phyloP scores from a whole-genome alignment of 345 rosid genomes.

The Pistacia integerrima region DNA sequence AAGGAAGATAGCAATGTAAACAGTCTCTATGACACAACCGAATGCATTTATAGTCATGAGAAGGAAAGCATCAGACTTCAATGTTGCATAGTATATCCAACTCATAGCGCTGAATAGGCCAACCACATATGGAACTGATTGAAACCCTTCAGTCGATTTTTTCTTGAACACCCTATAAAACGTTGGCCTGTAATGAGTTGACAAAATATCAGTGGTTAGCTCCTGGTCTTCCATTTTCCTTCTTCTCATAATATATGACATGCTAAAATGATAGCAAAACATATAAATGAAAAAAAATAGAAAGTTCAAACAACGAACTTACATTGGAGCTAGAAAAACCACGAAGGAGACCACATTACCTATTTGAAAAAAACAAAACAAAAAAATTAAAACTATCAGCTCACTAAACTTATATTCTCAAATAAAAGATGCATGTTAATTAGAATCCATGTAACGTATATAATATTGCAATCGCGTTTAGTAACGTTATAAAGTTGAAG shows the following conservation, averaged over 20 bases:
- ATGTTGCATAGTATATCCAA: conserved; percentile 64
- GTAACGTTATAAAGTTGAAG: neutral
- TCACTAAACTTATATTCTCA: neutral
- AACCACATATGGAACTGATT: conserved; percentile 63
- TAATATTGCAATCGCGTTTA: neutral
- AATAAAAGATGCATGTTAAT: neutral
- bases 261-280: neutral
- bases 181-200: conserved; percentile 52
- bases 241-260: neutral
- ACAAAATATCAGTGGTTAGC: neutral
- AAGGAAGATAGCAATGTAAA: conserved; percentile 57
- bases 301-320: conserved; percentile 15
- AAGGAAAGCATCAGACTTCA: conserved; percentile 56
- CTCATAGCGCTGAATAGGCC: conserved; percentile 71
- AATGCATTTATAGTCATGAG: conserved; percentile 67
- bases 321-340: conserved; percentile 43
- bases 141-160: conserved; percentile 80
- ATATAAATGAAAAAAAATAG: neutral
- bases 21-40: conserved; percentile 64
- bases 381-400: neutral
- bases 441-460: neutral
- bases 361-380: neutral
- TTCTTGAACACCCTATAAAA: conserved; percentile 60
- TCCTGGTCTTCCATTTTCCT: neutral
- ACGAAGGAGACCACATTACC: conserved; percentile 37